Evolutionary conservation across 2,329 filamentous ascomycete species (phyloP).

Genomic region (Calonectria fujianensis): DNA sequence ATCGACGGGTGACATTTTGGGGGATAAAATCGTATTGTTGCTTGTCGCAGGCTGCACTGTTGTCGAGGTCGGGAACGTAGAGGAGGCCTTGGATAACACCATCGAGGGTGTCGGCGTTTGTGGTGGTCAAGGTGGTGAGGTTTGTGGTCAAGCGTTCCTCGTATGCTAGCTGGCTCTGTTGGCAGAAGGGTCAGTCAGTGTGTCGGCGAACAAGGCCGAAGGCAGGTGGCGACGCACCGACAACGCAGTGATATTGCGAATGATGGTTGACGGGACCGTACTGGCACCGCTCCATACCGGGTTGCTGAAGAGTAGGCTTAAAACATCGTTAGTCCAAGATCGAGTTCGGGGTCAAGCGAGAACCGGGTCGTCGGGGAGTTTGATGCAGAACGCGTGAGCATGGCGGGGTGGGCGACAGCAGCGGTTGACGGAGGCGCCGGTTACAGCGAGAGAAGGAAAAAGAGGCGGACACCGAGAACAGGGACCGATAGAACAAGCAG

Average conservation of each 20-base stretch:
- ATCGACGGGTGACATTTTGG: constrained; percentile 81
- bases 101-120: constrained; percentile 75
- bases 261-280: constrained; percentile 71
- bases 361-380: constrained; percentile 2
- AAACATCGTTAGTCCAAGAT: constrained; percentile 43
- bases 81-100: constrained; percentile 84
- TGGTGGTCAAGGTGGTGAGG: constrained; percentile 85
- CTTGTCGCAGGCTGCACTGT: constrained; percentile 76
- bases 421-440: constrained; percentile 16
- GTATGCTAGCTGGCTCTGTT: constrained; percentile 69
- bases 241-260: constrained; percentile 74
- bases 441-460: constrained; percentile 32
- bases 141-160: constrained; percentile 72
- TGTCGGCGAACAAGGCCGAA: constrained; percentile 6
- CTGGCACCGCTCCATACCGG: constrained; percentile 71
- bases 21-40: constrained; percentile 81
- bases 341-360: constrained; percentile 1
- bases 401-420: constrained; percentile 31
- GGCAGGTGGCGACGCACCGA: constrained; percentile 65
- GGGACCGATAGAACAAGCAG: constrained; percentile 33
- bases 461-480: constrained; percentile 36
- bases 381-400: constrained; percentile 35
- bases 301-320: constrained; percentile 76
- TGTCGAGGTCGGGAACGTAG: constrained; percentile 84
- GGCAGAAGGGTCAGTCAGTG: constrained; percentile 47